Conservation (phyloP, 169 alveolate genomes). For the Eimeria acervulina region DNA sequence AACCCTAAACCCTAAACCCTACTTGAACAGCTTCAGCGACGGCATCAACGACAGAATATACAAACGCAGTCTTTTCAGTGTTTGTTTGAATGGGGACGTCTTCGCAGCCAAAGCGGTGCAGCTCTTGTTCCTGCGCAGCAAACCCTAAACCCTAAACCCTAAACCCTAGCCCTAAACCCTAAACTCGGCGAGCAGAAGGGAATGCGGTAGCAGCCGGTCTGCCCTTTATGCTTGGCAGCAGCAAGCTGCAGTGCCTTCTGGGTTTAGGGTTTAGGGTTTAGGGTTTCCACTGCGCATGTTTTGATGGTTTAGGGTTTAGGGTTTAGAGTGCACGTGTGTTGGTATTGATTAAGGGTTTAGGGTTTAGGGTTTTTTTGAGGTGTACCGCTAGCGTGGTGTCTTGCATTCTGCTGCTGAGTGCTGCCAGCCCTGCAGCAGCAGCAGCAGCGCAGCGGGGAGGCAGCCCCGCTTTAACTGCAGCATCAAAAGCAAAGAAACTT, state of each 20-base stretch:
- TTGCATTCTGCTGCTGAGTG: background rate
- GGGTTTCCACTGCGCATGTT: background rate
- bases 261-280: constrained; percentile 22
- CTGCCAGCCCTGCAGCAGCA: constrained; percentile 2
- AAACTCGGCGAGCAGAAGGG: background rate
- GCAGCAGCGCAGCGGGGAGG: background rate
- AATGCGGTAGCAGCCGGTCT: background rate
- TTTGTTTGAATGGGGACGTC: background rate
- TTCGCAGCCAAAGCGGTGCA: constrained; percentile 41
- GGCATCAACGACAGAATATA: constrained; percentile 21
- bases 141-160: constrained; percentile 20
- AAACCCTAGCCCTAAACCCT: constrained; percentile 11
- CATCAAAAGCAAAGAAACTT: background rate
- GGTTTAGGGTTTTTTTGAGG: background rate
- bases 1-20: too few relatives aligned
- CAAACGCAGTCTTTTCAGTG: background rate
- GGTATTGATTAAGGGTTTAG: background rate
- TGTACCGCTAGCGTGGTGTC: background rate
- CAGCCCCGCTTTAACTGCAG: background rate
- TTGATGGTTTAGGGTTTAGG: constrained; percentile 7
- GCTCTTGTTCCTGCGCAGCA: constrained; percentile 37
- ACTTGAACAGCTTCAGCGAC: constrained; percentile 32
- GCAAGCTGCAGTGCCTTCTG: background rate
- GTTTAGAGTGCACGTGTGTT: background rate
- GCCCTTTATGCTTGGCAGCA: background rate